Evolutionary conservation across 1,139 yeast genomes (phyloP).

Genomic region (Blastobotrys illinoisensis): DNA sequence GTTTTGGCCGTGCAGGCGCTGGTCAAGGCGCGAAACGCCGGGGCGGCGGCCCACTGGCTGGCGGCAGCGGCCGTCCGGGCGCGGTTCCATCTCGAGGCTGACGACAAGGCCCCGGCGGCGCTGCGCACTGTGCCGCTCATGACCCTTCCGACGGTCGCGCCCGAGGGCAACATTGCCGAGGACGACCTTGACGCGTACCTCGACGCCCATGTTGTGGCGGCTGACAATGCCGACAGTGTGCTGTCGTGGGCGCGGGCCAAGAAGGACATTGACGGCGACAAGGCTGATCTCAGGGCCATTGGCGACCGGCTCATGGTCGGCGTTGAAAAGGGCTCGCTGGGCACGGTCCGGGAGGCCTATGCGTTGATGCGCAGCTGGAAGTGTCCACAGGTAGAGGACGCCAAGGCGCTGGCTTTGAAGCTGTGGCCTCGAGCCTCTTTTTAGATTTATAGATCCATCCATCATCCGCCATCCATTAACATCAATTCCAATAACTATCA

Average conservation of each 20-base stretch:
- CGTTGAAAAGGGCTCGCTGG: slow-evolving; percentile 2
- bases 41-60: slow-evolving; percentile 28
- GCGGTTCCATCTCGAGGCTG: slow-evolving; percentile 25
- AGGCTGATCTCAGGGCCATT: slow-evolving; percentile 4
- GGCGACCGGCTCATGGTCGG: slow-evolving; percentile 1
- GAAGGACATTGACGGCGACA: slow-evolving; percentile 14
- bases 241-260: slow-evolving; percentile 21
- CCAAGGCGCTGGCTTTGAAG: slow-evolving; percentile 12
- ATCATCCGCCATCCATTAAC: no score
- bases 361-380: slow-evolving; percentile 9
- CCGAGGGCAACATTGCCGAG: slow-evolving; percentile 25
- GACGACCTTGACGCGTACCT: slow-evolving; percentile 22
- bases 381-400: slow-evolving; percentile 14
- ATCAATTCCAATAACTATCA: no score
- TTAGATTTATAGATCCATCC: slow-evolving; percentile 2
- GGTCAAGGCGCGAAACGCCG: slow-evolving; percentile 33
- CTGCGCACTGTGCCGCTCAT: slow-evolving; percentile 30
- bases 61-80: slow-evolving; percentile 26
- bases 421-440: slow-evolving; percentile 24
- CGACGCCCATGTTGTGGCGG: slow-evolving; percentile 22
- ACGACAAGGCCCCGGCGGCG: slow-evolving; percentile 28
- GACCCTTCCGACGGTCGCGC: slow-evolving; percentile 27
- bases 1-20: slow-evolving; percentile 43
- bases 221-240: slow-evolving; percentile 7
- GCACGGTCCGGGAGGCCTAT: slow-evolving; percentile 9